A percentile compares a stretch with the other conserved stretches of the same genome.
Evolutionary conservation across 768 basidiomycete species (phyloP).

Genomic region (Lentinula edodes): DNA sequence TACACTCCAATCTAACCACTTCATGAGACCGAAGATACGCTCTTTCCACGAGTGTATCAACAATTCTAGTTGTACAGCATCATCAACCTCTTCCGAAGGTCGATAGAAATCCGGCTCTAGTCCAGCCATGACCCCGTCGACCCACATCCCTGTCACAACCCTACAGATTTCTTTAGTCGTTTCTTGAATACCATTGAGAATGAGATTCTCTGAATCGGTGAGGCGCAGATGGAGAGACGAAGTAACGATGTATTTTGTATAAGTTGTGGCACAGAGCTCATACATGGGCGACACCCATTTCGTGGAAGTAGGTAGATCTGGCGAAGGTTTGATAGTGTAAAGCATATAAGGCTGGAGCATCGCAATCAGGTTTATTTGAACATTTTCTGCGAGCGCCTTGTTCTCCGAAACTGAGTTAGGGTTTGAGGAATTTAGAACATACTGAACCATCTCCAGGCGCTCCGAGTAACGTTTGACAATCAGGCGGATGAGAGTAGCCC

Average conservation of each 20-base stretch:
- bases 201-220: constrained; percentile 13
- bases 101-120: constrained; percentile 8
- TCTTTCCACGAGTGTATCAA: constrained; percentile 10
- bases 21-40: constrained; percentile 9
- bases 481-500: constrained; percentile 31
- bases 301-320: background rate
- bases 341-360: constrained; percentile 30
- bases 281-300: constrained; percentile 30
- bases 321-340: background rate
- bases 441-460: constrained; percentile 32
- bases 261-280: constrained; percentile 25
- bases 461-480: constrained; percentile 35
- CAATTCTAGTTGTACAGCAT: background rate
- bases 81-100: background rate
- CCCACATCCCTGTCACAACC: constrained; percentile 13
- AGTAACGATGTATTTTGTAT: constrained; percentile 19
- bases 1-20: constrained; percentile 19
- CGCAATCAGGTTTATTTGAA: constrained; percentile 20
- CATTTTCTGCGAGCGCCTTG: constrained; percentile 14
- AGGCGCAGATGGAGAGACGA: constrained; percentile 5
- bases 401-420: background rate
- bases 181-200: constrained; percentile 13
- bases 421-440: constrained; percentile 25
- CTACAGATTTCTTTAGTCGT: constrained; percentile 17
- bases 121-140: constrained; percentile 14